phyloP scores from a whole-genome alignment of 1,284 basidiomycete genomes.

The Microbotryum lychnidis-dioicae region DNA sequence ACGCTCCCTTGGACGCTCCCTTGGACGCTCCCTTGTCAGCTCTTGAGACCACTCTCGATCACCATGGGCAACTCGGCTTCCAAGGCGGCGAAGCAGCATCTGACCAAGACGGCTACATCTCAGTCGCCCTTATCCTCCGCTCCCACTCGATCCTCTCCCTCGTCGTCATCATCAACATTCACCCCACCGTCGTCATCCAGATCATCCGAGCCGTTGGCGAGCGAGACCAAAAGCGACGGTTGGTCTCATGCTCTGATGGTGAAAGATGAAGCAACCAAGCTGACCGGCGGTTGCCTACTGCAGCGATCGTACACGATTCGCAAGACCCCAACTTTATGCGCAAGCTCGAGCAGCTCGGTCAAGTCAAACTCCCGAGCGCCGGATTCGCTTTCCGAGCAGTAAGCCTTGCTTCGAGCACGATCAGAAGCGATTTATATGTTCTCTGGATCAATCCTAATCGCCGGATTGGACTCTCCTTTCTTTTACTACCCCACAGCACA shows the following conservation, averaged over 20 bases:
- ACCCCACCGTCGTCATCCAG: conserved; percentile 4
- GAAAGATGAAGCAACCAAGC: background rate
- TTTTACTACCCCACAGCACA: conserved; percentile 10
- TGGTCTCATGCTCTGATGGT: background rate
- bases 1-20: too few species aligned
- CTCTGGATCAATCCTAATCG: too few species aligned
- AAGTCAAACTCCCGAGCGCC: conserved; percentile 17
- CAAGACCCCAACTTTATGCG: conserved; percentile 17
- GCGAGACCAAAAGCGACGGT: conserved; percentile 22
- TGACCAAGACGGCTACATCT: background rate
- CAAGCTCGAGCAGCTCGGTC: conserved; percentile 18
- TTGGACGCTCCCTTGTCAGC: too few species aligned
- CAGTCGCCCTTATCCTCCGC: background rate
- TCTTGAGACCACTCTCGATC: background rate
- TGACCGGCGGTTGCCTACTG: background rate
- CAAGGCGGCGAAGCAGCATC: conserved; percentile 5
- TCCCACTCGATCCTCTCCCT: background rate
- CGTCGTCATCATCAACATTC: background rate
- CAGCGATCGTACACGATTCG: conserved; percentile 19
- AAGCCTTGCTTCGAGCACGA: too few species aligned
- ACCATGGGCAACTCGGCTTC: conserved; percentile 18
- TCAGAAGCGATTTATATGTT: too few species aligned
- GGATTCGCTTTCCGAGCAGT: conserved; percentile 2
- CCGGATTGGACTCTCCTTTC: too few species aligned
- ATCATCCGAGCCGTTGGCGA: conserved; percentile 4